phyloP scores from a whole-genome alignment of 1,139 yeast genomes.

The Protomyces lactucae-debilis region DNA sequence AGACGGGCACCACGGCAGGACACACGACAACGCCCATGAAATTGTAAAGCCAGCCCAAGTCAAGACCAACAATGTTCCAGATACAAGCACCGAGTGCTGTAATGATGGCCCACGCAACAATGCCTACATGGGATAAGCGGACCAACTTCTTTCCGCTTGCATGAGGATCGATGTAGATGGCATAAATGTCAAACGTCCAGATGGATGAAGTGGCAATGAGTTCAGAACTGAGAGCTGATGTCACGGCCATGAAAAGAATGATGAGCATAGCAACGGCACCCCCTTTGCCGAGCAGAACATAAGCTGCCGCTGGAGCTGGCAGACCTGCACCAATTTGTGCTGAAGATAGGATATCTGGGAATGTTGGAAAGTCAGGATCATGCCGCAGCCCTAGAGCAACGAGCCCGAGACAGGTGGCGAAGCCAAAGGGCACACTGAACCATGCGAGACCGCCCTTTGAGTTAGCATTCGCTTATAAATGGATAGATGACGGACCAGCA shows the following conservation, averaged over 20 bases:
- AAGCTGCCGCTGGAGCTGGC: slow-evolving; percentile 46
- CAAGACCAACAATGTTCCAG: slow-evolving; percentile 41
- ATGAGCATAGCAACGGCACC: slow-evolving; percentile 46
- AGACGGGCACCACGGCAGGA: slow-evolving; percentile 35
- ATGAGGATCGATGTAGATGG: slow-evolving; percentile 45
- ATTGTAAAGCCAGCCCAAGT: slow-evolving; percentile 39
- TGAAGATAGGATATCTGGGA: slow-evolving; percentile 37
- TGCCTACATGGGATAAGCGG: slow-evolving; percentile 34
- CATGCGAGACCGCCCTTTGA: slow-evolving; percentile 40
- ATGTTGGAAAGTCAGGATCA: slow-evolving; percentile 41
- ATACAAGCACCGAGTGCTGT: slow-evolving; percentile 20
- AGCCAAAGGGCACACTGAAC: slow-evolving; percentile 44
- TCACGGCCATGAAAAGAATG: slow-evolving; percentile 50
- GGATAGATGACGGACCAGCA: slow-evolving; percentile 36
- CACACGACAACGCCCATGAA: slow-evolving; percentile 38
- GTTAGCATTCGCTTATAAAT: too few relatives aligned
- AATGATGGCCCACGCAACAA: slow-evolving; percentile 20
- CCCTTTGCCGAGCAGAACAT: slow-evolving; percentile 45
- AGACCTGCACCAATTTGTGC: slow-evolving; percentile 42
- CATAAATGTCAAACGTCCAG: slow-evolving; percentile 48
- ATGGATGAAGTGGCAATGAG: slow-evolving; percentile 49
- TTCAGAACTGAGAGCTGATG: slow-evolving; percentile 50
- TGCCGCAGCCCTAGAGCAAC: slow-evolving; percentile 41
- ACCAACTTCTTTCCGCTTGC: slow-evolving; percentile 47
- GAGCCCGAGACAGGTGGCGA: slow-evolving; percentile 44